A percentile compares a stretch with the other conserved stretches of the same genome.
phyloP scores from a whole-genome alignment of 768 basidiomycete genomes.

The Thelephora ganbajun region DNA sequence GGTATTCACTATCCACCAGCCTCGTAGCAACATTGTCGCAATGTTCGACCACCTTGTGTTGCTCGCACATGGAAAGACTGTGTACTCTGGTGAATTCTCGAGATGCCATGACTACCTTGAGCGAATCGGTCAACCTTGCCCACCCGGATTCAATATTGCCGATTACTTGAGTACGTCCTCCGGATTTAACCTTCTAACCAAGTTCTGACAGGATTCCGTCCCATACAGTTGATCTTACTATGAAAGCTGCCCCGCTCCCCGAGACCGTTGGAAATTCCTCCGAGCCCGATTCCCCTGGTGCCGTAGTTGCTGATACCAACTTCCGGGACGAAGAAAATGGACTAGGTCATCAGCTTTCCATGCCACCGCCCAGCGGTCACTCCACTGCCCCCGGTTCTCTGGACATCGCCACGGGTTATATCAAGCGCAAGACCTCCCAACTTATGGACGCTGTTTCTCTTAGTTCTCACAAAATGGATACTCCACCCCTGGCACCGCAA shows the following conservation, averaged over 20 bases:
- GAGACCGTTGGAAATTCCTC: slow-evolving; percentile 14
- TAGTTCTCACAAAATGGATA: slow-evolving; percentile 17
- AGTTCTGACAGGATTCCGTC: slow-evolving; percentile 2
- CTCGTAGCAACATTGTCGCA: slow-evolving; percentile 92
- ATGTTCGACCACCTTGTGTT: slow-evolving; percentile 88
- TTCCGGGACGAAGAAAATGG: slow-evolving; percentile 63
- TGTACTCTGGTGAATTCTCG: slow-evolving; percentile 70
- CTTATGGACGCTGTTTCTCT: slow-evolving; percentile 44
- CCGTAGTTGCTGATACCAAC: slow-evolving; percentile 26
- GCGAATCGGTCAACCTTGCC: slow-evolving; percentile 70
- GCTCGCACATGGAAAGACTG: slow-evolving; percentile 68
- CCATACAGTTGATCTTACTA: slow-evolving; percentile 27
- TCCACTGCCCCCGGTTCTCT: slow-evolving; percentile 20
- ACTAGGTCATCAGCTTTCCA: slow-evolving; percentile 22
- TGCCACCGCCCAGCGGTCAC: slow-evolving; percentile 20
- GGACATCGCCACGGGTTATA: slow-evolving; percentile 32
- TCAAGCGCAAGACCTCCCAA: slow-evolving; percentile 65
- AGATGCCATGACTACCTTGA: slow-evolving; percentile 75
- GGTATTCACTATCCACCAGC: slow-evolving; percentile 96
- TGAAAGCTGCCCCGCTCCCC: slow-evolving; percentile 12
- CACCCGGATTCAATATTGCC: slow-evolving; percentile 91
- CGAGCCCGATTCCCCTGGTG: slow-evolving; percentile 18
- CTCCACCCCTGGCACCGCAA: slow-evolving; percentile 33
- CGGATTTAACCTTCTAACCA: not conserved
- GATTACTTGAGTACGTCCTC: slow-evolving; percentile 76